These are phyloP conservation scores for Trichocladium antarcticum DNA, from an alignment of 495 filamentous ascomycete genomes.

Conservation along the genomic window DNA sequence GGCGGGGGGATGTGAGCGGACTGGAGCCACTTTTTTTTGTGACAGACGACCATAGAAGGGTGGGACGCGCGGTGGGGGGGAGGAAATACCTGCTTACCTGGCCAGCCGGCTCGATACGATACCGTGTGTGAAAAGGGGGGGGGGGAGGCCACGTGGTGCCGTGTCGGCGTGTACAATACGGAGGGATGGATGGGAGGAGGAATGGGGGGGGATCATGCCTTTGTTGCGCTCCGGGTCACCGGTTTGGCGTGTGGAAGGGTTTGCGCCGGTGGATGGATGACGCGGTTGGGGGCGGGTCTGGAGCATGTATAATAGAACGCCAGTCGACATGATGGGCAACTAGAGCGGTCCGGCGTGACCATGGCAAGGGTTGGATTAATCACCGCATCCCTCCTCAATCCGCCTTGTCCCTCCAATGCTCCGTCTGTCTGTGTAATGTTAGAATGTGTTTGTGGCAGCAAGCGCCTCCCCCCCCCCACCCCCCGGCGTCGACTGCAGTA, in stretches of 20 bases:
- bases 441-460: background rate
- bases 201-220: background rate
- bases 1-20: constrained; percentile 13
- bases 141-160: background rate
- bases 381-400: constrained; percentile 6
- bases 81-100: no score
- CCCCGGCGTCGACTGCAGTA: no score
- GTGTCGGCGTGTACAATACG: background rate
- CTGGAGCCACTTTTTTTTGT: no score
- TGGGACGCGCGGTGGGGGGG: no score
- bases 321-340: background rate
- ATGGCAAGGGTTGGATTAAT: background rate
- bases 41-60: no score
- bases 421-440: background rate
- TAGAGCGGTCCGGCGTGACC: constrained; percentile 9
- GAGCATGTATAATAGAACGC: constrained; percentile 2
- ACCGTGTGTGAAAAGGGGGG: no score
- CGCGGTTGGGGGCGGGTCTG: background rate
- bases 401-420: no score
- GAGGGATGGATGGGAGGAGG: background rate
- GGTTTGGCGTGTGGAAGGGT: background rate
- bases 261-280: background rate
- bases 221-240: background rate
- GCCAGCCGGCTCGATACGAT: background rate
- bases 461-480: no score